phyloP scores from a whole-genome alignment of 2,329 filamentous ascomycete species.

The Amesomyces nigricolor region DNA sequence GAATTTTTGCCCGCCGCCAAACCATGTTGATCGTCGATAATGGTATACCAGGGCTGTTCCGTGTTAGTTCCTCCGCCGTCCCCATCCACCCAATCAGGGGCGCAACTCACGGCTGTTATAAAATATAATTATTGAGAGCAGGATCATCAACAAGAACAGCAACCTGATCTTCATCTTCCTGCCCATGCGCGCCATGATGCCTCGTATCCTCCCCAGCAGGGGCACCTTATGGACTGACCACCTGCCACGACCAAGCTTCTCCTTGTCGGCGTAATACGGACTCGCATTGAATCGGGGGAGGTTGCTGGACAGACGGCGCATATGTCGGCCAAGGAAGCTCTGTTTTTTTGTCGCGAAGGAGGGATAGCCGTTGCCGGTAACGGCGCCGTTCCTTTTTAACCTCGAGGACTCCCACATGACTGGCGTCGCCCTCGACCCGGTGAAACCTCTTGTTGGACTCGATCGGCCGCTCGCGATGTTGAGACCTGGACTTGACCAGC shows the following conservation, averaged over 20 bases:
- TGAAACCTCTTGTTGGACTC: slow-evolving; percentile 54
- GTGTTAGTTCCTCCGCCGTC: slow-evolving; percentile 23
- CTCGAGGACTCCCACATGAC: slow-evolving; percentile 81
- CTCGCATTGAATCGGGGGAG: slow-evolving; percentile 64
- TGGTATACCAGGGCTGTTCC: slow-evolving; percentile 46
- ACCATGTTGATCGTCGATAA: slow-evolving; percentile 66
- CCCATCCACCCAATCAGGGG: not conserved
- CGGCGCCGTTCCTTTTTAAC: slow-evolving; percentile 48
- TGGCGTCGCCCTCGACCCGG: slow-evolving; percentile 46
- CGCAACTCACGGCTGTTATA: slow-evolving; percentile 65
- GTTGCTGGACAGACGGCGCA: slow-evolving; percentile 72
- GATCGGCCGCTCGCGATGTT: slow-evolving; percentile 64
- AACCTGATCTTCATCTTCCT: slow-evolving; percentile 62
- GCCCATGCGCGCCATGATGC: slow-evolving; percentile 47
- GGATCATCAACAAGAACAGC: slow-evolving; percentile 52
- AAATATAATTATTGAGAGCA: slow-evolving; percentile 59
- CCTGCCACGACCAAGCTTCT: slow-evolving; percentile 61
- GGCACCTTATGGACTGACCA: slow-evolving; percentile 46
- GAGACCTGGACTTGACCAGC: slow-evolving; percentile 81
- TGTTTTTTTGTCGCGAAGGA: slow-evolving; percentile 76
- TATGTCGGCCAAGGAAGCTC: slow-evolving; percentile 82
- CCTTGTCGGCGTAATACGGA: slow-evolving; percentile 64
- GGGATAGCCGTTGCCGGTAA: slow-evolving; percentile 61
- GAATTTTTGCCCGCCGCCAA: slow-evolving; percentile 83
- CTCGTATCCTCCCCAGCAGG: slow-evolving; percentile 43